Base-by-base conservation (phyloP, 306 rosid genomes). In the Corylus heterophylla region DNA sequence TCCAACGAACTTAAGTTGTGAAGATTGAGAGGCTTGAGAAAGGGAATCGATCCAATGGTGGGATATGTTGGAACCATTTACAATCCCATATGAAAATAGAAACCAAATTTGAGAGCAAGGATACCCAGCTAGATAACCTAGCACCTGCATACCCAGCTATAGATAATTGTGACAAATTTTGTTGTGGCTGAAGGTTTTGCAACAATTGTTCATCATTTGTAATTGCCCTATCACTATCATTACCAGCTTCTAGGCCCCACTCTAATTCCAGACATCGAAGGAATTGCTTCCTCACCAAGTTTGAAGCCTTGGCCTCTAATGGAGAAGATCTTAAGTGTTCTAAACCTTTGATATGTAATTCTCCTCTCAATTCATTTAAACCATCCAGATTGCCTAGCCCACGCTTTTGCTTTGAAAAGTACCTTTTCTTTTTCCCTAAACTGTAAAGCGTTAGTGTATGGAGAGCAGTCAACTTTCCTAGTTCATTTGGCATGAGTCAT, bases 1-100 rank as follows among this genome's bases (percentile, higher is more conserved):
- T 78, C 64, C 18, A 83, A 20, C 1, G 29, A 31, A 27, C 0
- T 0, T 4, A 74, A 11, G 0, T 0, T 0, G 0, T 0, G 0
- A 11, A 79, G 7, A 0, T 0, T 0, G 10, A 79, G 78, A 61
- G n/a, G 5, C 63, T 84, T 70, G 12, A 79, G 86, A 4, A 39
- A 1, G 77, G 77, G 39, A 83, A 71, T 18, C 5, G 64, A 16
- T 83, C 75, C 22, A 83, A n/a, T 0, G 71, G 77, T 61, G 81
- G 67, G 48, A 73, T 63, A 51, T 62, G n/a, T 11, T 12, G 47
- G 47, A 70, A 51, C 50, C 49, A 27, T 4, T 0, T 1, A 58
- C 14, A 73, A 1, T 1, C 0, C 0, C 0, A 2, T 4, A 79
- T n/a, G 51, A 35, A 8, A 25, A 79, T 50, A 20, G 51, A 4